phyloP scores from a whole-genome alignment of 106 monocot genomes.

The Triglochin maritima region DNA sequence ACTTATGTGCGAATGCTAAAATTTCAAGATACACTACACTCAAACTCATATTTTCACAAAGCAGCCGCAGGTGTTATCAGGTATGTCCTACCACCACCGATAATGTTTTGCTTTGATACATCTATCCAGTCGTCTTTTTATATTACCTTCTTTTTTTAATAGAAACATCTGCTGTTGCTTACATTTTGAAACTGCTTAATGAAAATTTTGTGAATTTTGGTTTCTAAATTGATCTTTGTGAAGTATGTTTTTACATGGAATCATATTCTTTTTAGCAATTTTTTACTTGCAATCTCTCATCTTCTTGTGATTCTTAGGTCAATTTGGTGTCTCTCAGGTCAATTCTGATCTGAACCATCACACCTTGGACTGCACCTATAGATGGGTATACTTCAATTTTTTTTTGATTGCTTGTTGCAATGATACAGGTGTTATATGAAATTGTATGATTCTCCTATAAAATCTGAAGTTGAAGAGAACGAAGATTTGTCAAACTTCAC shows the following conservation, averaged over 20 bases:
- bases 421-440: conserved; percentile 79
- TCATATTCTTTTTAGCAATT: background rate
- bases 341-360: too few relatives aligned
- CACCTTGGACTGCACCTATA: background rate
- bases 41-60: conserved; percentile 86
- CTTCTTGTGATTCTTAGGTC: background rate
- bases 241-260: background rate
- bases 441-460: conserved; percentile 72
- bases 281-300: background rate
- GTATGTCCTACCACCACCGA: conserved; percentile 11
- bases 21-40: conserved; percentile 89
- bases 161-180: too few relatives aligned
- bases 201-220: background rate
- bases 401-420: background rate
- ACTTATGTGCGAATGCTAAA: conserved; percentile 91
- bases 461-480: conserved; percentile 49
- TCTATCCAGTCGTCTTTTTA: background rate
- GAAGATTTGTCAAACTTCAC: conserved; percentile 63
- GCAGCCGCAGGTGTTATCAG: conserved; percentile 94
- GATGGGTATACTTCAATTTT: background rate
- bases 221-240: background rate
- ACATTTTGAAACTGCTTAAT: too few relatives aligned
- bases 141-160: background rate
- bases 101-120: background rate
- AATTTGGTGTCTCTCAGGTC: too few relatives aligned